phyloP scores from a whole-genome alignment of 768 basidiomycete genomes.

The Scleroderma bovista region DNA sequence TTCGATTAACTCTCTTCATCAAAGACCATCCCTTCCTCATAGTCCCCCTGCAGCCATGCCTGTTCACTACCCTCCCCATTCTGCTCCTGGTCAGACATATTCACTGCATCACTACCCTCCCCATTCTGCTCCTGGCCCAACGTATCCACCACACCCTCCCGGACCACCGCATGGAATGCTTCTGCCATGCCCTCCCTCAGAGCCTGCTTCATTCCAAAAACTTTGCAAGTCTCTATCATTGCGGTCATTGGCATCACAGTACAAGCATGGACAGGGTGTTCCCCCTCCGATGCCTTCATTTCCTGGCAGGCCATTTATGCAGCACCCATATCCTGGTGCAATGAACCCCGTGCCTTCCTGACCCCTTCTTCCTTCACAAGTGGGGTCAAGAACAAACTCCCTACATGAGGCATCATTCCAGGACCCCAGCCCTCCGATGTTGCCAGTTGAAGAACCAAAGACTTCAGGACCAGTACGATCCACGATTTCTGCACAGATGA shows the following conservation, averaged over 20 bases:
- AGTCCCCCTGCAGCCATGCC: conserved; percentile 12
- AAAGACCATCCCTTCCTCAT: conserved; percentile 9
- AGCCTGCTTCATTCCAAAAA: conserved; percentile 29
- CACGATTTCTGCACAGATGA: conserved; percentile 83
- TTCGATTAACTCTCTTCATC: conserved; percentile 10
- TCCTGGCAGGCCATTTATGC: conserved; percentile 30
- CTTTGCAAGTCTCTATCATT: conserved; percentile 52
- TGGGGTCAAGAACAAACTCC: conserved; percentile 47
- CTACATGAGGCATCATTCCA: conserved; percentile 48
- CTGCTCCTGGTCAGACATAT: too few species aligned
- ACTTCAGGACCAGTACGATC: conserved; percentile 67
- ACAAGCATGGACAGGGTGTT: conserved; percentile 35
- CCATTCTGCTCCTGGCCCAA: conserved; percentile 8
- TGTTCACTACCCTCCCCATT: conserved; percentile 14
- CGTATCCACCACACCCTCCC: conserved; percentile 7
- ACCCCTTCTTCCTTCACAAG: conserved; percentile 58
- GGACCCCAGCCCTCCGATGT: conserved; percentile 80
- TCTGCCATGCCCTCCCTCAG: conserved; percentile 41
- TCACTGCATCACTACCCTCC: too few species aligned
- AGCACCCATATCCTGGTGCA: conserved; percentile 17
- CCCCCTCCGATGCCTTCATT: conserved; percentile 36
- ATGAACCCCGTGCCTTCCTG: conserved; percentile 27
- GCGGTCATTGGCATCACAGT: conserved; percentile 52
- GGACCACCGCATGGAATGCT: conserved; percentile 17
- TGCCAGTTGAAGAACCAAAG: conserved; percentile 58